A percentile compares a stretch with the other conserved stretches of the same genome.
These are phyloP conservation scores for Microdochium nivale DNA, from an alignment of 2,329 filamentous ascomycete species.

Conservation along the genomic window DNA sequence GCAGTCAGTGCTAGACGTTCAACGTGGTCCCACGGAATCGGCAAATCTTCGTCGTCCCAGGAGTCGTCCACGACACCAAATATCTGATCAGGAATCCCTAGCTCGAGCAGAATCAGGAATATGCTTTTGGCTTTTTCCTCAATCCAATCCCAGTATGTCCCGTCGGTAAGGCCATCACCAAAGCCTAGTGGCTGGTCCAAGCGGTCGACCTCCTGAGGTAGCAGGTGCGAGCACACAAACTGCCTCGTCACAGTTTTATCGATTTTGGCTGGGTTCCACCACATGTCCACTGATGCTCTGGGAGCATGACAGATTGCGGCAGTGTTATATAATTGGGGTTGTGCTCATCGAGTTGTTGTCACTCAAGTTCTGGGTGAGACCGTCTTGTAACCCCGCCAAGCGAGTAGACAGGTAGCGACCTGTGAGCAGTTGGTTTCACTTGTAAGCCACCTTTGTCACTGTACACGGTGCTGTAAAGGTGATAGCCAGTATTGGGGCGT, in stretches of 20 bases:
- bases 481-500: no score
- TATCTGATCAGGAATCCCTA: constrained; percentile 64
- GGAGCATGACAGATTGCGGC: background rate
- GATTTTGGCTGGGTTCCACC: constrained; percentile 67
- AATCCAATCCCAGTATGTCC: constrained; percentile 75
- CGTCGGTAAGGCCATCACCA: constrained; percentile 59
- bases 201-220: constrained; percentile 51
- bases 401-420: no score
- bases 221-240: constrained; percentile 57
- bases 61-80: constrained; percentile 68
- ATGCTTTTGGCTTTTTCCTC: constrained; percentile 58
- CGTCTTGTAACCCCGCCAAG: no score
- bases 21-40: constrained; percentile 57
- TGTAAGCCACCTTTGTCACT: no score
- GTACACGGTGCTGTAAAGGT: no score
- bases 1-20: constrained; percentile 53
- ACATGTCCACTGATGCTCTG: constrained; percentile 31
- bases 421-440: no score
- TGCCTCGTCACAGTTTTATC: constrained; percentile 59
- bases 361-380: no score
- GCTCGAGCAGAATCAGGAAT: constrained; percentile 62
- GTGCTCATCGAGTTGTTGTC: no score
- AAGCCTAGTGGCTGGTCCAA: constrained; percentile 57
- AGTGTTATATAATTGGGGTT: no score
- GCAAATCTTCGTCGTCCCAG: constrained; percentile 70